Evolutionary conservation across 768 basidiomycete genomes (phyloP).

Genomic region (Kwoniella newhampshirensis): DNA sequence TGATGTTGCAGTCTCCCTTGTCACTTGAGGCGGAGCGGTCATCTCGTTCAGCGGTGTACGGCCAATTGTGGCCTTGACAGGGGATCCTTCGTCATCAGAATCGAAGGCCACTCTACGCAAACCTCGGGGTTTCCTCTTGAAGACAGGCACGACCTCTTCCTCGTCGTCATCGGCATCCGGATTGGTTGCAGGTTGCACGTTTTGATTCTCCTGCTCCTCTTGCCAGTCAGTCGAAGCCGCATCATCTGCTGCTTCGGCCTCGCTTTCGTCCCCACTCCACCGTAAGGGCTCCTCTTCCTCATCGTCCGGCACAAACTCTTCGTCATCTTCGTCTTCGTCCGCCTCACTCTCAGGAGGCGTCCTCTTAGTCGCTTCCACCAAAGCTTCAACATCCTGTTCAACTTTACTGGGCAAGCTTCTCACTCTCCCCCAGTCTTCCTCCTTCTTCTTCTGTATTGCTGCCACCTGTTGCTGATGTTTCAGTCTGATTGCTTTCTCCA

Average conservation of each 20-base stretch:
- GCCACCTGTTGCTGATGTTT: constrained; percentile 23
- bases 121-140: constrained; percentile 19
- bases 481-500: constrained; percentile 9
- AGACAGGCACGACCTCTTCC: constrained; percentile 14
- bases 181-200: constrained; percentile 7
- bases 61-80: neutral
- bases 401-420: constrained; percentile 27
- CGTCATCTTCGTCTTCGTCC: constrained; percentile 26
- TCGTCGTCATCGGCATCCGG: constrained; percentile 5
- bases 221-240: neutral
- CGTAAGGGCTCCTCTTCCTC: constrained; percentile 14
- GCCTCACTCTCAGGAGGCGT: constrained; percentile 8
- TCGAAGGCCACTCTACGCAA: constrained; percentile 20
- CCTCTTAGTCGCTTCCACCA: constrained; percentile 13
- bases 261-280: constrained; percentile 23
- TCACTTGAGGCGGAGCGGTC: neutral
- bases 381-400: constrained; percentile 21
- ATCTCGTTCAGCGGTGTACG: constrained; percentile 19
- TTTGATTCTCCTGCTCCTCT: constrained; percentile 2
- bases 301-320: constrained; percentile 20
- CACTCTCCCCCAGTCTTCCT: constrained; percentile 28
- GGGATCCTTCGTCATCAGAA: constrained; percentile 33
- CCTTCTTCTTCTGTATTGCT: constrained; percentile 22
- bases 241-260: constrained; percentile 9
- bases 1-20: neutral